Evolutionary conservation across 2,329 filamentous ascomycete genomes (phyloP).

Genomic region (Alternaria incomplexa): DNA sequence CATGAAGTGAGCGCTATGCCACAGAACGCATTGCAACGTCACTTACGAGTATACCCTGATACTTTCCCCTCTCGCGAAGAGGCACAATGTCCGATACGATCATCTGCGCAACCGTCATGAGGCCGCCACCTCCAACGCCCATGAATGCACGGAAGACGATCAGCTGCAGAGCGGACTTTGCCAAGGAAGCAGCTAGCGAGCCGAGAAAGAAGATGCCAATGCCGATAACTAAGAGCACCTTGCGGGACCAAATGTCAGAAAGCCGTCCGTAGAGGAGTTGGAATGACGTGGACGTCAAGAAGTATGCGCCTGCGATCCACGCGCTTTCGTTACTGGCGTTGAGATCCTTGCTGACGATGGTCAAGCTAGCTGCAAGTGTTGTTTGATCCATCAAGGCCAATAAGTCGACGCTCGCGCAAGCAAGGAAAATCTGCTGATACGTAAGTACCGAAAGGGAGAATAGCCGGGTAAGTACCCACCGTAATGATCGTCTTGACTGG

Average conservation of each 20-base stretch:
- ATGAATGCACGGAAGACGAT: constrained; percentile 66
- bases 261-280: constrained; percentile 69
- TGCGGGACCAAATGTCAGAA: constrained; percentile 64
- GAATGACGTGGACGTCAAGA: constrained; percentile 67
- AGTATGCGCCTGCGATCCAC: constrained; percentile 61
- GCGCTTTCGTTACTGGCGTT: constrained; percentile 57
- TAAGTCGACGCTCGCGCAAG: constrained; percentile 30
- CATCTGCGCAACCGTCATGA: constrained; percentile 53
- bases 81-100: constrained; percentile 48
- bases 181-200: constrained; percentile 64
- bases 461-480: neutral
- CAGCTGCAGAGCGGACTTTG: constrained; percentile 58
- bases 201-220: constrained; percentile 55
- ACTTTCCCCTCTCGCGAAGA: constrained; percentile 47
- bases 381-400: constrained; percentile 30
- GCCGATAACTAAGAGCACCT: constrained; percentile 56
- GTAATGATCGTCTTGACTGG: constrained; percentile 27
- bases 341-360: constrained; percentile 36
- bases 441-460: neutral
- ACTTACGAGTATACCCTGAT: constrained; percentile 43
- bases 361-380: constrained; percentile 28
- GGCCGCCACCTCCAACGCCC: constrained; percentile 69
- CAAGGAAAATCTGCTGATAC: constrained; percentile 23
- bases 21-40: neutral
- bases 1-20: neutral